Conservation (phyloP, 345 rosid genomes). For the Psidium friedrichsthalianum region DNA sequence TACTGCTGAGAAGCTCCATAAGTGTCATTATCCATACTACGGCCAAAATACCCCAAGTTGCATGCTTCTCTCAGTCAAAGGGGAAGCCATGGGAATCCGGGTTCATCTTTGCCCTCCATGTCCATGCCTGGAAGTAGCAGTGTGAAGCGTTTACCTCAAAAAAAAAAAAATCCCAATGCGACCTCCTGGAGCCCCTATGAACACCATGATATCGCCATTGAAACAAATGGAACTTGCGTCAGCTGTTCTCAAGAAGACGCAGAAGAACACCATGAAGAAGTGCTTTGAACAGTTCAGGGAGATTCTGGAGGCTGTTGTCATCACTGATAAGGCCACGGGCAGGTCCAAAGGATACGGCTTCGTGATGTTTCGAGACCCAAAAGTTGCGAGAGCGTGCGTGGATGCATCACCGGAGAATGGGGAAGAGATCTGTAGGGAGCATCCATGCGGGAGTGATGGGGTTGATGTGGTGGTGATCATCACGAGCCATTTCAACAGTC, state of each 20-base stretch:
- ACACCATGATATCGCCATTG: conserved; percentile 51
- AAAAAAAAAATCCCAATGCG: conserved; percentile 68
- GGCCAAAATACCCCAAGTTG: too few relatives aligned
- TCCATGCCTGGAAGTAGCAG: conserved; percentile 47
- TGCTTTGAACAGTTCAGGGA: conserved; percentile 96
- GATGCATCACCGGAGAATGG: too few relatives aligned
- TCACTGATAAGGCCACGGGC: conserved; percentile 92
- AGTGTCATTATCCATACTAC: too few relatives aligned
- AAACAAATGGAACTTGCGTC: conserved; percentile 68
- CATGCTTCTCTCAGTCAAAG: conserved; percentile 64
- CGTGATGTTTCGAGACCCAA: too few relatives aligned
- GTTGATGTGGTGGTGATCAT: neutral
- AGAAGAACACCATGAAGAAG: conserved; percentile 84
- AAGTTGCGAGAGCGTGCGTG: too few relatives aligned
- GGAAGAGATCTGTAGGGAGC: too few relatives aligned
- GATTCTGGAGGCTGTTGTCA: conserved; percentile 98
- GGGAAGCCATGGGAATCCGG: conserved; percentile 46
- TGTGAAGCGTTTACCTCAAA: conserved; percentile 58
- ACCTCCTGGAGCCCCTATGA: conserved; percentile 62
- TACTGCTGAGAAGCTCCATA: too few relatives aligned
- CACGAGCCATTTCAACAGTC: neutral
- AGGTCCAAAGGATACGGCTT: conserved; percentile 99
- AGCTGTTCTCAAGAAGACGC: conserved; percentile 83
- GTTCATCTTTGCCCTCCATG: conserved; percentile 61
- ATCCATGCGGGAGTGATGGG: neutral